Percentiles rank a stretch among this genome's conserved stretches.
Evolutionary conservation across 2,329 filamentous ascomycete genomes (phyloP).

Genomic region (Leptographium lundbergii): DNA sequence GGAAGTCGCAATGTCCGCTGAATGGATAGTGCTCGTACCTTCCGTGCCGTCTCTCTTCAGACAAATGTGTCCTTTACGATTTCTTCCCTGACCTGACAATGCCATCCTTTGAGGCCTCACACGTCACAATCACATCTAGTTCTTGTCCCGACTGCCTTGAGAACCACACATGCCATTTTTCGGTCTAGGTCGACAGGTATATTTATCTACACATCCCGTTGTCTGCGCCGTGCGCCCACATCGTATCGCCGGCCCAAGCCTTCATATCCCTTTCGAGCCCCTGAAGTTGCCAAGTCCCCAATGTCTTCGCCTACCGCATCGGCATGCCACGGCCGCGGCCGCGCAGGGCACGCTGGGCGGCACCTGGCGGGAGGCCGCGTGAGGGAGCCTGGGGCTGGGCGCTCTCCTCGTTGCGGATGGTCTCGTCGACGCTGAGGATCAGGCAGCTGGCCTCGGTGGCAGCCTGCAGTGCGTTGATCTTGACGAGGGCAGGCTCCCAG

Average conservation of each 20-base stretch:
- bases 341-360: constrained; percentile 77
- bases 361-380: constrained; percentile 61
- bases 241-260: too few species aligned
- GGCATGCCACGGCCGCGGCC: constrained; percentile 84
- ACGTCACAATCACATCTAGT: too few species aligned
- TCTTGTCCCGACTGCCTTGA: neutral
- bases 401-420: constrained; percentile 95
- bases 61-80: too few species aligned
- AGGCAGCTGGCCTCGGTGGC: constrained; percentile 91
- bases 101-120: too few species aligned
- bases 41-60: too few species aligned
- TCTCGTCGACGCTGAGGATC: constrained; percentile 95
- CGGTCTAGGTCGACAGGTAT: constrained; percentile 7
- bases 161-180: constrained; percentile 2
- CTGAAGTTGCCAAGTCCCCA: neutral
- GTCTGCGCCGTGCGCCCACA: too few species aligned
- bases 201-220: constrained; percentile 1
- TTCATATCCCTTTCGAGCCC: neutral
- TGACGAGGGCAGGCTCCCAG: constrained; percentile 93
- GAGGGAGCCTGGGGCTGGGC: constrained; percentile 69
- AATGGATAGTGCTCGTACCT: too few species aligned
- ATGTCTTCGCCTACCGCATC: constrained; percentile 43
- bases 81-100: too few species aligned
- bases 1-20: too few species aligned
- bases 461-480: constrained; percentile 93